Base-by-base conservation (phyloP, 2,329 filamentous ascomycete genomes). In the Fusarium cicatricum region DNA sequence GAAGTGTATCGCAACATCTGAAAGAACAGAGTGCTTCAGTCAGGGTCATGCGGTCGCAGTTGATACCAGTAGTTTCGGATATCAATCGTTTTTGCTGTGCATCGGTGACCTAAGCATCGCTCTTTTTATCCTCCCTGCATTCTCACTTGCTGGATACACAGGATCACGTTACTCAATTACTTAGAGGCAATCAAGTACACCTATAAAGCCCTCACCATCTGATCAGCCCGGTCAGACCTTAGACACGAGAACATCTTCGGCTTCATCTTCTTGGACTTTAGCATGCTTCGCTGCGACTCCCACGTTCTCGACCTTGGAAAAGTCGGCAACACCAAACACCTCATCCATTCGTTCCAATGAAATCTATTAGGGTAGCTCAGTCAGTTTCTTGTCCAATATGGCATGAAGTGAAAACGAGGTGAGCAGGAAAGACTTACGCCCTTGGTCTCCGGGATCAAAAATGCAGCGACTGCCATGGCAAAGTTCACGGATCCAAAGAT, bases 401-500 rank as follows among this genome's bases (percentile, higher is more conserved):
- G 29, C 29, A 32, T 4, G 29, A 10, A 2, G 5, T 32, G 11
- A 14, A 32, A 31, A 31, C 3, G 28, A 31, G 9, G 28, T 9
- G 3, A 47, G 21, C 2, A 14, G 2, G 16, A 7, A 8, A 59
- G 44, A 64, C 74, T 68, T 62, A 79, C 62, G 15, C 84, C 84
- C 72, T 86, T 87, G 6, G 84, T 87, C 71, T 87, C 85, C 0
- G 84, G 84, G 2, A 76, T 65, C 52, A 72, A 70, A 38, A 69
- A 75, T 12, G 69, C 55, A 63, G 83, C 82, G 41, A 86, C 64
- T 49, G 81, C 82, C 82, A 86, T 85, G 58, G 74, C 67, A 59
- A 83, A 78, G 67, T 83, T 86, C 70, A 86, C 85, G 17, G 73
- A 80, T 5, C 80, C 78, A 69, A 85, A 87, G 43, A 86, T 83